Conservation (phyloP, 495 filamentous ascomycete genomes). For the Penicillium paxilli region DNA sequence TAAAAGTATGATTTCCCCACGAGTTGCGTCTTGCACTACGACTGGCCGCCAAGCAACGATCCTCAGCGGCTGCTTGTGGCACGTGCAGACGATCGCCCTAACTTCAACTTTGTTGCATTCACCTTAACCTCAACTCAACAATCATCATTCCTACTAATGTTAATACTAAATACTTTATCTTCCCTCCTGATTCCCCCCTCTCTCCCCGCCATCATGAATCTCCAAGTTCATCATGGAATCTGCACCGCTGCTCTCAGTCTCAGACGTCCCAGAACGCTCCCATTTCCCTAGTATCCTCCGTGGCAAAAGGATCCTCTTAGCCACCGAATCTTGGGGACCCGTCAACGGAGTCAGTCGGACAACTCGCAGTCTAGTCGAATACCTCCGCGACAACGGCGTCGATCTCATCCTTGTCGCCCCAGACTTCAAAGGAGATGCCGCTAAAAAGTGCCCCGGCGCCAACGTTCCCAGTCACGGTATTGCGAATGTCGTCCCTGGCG, state of each 20-base stretch:
- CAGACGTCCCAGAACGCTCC: slow-evolving; percentile 4
- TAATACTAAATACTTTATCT: not conserved
- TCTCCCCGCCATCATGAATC: slow-evolving; percentile 3
- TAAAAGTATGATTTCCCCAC: not conserved
- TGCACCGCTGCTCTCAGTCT: slow-evolving; percentile 12
- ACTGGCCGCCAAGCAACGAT: slow-evolving; percentile 19
- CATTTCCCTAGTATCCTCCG: slow-evolving; percentile 48
- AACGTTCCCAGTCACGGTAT: too few species aligned
- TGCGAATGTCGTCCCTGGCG: slow-evolving; percentile 16
- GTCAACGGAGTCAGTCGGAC: slow-evolving; percentile 67
- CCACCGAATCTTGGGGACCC: slow-evolving; percentile 64
- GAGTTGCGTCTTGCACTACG: slow-evolving; percentile 8
- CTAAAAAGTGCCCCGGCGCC: too few species aligned
- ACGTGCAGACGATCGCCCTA: slow-evolving; percentile 9
- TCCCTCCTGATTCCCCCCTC: not conserved
- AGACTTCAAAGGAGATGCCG: slow-evolving; percentile 31
- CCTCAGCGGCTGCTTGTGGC: slow-evolving; percentile 11
- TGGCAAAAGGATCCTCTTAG: slow-evolving; percentile 57
- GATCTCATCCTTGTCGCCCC: slow-evolving; percentile 61
- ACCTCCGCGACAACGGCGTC: slow-evolving; percentile 55
- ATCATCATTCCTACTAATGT: too few species aligned
- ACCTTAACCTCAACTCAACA: too few species aligned
- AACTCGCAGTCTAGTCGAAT: slow-evolving; percentile 60
- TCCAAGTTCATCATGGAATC: slow-evolving; percentile 17
- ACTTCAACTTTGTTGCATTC: not conserved